Base-by-base conservation (phyloP, 208 protist species). In the Herpetomonas samuelpessoai region DNA sequence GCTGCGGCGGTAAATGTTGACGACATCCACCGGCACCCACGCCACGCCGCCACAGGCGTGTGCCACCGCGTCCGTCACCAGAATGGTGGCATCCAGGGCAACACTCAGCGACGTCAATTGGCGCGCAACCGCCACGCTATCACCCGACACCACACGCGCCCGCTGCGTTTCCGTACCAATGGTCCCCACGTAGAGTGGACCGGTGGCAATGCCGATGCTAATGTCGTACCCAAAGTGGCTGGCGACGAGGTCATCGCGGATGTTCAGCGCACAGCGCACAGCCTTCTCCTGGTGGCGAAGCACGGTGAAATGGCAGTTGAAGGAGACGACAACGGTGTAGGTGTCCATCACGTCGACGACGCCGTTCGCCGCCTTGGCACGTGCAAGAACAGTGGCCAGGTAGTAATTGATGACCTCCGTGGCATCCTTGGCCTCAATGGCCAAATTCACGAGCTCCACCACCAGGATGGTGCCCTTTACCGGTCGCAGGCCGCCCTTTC, bases 391-490 rank as follows among this genome's bases (percentile, higher is more conserved):
- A 14, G 60, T 57, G 38, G 57, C 46, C 12, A 83, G 66, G 58
- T 81, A 87, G 12, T 55, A n/a, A 65, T 81, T 77, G 65, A 87
- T 65, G 21, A 74, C 21, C 0, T 66, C 58, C 12, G 64, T 50
- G 19, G 64, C 61, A 29, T 66, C 56, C 16, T 53, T 61, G 19
- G 52, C 46, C n/a, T 70, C 27, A 18, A 54, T 10, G 41, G 64
- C 31, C 39, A 64, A 48, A 49, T 71, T 74, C 22, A 41, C 31
- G 29, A 87, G 56, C 7, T 59, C 28, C 16, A 72, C 73, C 16
- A 76, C 73, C 24, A 87, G 31, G 21, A 81, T 66, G 7, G 80
- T 87, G 21, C 76, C 79, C 59, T 87, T 87, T 19, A 79, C 67
- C 28, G 16, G 2, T 44, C 57, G 59, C 41, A 76, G 50, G 7